These are phyloP conservation scores for Colletotrichum melonis DNA, from an alignment of 2,329 filamentous ascomycete species.

Conservation along the genomic window DNA sequence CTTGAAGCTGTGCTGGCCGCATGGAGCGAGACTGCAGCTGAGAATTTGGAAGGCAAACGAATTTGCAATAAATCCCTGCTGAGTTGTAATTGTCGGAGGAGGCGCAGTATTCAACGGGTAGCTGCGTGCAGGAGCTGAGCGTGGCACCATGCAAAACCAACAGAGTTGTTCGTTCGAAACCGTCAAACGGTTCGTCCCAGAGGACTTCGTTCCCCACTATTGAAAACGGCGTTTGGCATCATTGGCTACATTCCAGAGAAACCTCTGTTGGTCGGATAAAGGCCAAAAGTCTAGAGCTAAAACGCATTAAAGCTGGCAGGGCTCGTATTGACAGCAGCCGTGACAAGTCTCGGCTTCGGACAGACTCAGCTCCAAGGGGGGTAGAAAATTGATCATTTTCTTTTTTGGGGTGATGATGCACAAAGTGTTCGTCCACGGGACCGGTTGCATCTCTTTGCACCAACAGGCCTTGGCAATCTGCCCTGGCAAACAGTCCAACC, in stretches of 20 bases:
- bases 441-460: background rate
- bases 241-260: background rate
- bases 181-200: background rate
- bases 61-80: background rate
- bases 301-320: background rate
- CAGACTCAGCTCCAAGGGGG: background rate
- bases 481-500: conserved; percentile 5
- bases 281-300: background rate
- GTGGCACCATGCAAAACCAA: background rate
- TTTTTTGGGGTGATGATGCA: background rate
- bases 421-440: background rate
- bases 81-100: background rate
- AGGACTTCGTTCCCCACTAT: background rate
- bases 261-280: background rate
- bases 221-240: conserved; percentile 13
- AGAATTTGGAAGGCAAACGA: background rate
- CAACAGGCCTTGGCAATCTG: background rate
- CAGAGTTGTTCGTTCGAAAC: background rate
- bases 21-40: background rate
- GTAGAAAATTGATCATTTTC: conserved; percentile 3
- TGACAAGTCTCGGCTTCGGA: conserved; percentile 1
- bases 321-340: background rate
- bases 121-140: background rate
- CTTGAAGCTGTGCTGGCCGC: background rate
- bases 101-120: background rate